phyloP scores from a whole-genome alignment of 352 stramenopile species.

The Phytophthora tubulina region DNA sequence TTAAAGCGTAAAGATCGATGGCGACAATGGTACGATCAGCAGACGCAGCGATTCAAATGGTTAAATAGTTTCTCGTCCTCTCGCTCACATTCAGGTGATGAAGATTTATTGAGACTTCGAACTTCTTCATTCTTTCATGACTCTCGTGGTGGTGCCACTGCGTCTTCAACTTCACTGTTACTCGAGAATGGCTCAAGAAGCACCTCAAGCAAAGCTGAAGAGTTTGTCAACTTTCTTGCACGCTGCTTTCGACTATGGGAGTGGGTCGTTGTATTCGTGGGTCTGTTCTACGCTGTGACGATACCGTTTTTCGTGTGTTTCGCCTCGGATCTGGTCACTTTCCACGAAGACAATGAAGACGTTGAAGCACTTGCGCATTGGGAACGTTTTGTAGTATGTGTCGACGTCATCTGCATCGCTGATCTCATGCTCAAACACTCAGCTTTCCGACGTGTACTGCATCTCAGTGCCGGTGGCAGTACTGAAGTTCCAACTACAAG shows the following conservation, averaged over 20 bases:
- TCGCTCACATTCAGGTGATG: not conserved
- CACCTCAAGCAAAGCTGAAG: constrained; percentile 45
- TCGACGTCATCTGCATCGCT: constrained; percentile 66
- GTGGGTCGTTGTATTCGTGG: constrained; percentile 55
- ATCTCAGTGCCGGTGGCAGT: constrained; percentile 35
- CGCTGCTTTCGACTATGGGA: constrained; percentile 70
- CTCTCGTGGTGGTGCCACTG: not conserved
- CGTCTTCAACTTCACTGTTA: constrained; percentile 16
- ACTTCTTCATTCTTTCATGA: constrained; percentile 24
- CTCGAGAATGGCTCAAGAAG: not conserved
- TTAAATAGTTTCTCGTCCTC: constrained; percentile 17
- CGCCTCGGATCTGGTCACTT: constrained; percentile 40
- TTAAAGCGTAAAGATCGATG: constrained; percentile 36
- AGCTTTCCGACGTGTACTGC: constrained; percentile 58
- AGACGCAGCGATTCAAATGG: constrained; percentile 17
- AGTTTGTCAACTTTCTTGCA: constrained; percentile 64
- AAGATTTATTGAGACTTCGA: not conserved
- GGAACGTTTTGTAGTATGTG: constrained; percentile 46
- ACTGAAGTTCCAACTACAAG: constrained; percentile 17
- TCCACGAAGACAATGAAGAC: constrained; percentile 21
- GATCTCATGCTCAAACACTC: constrained; percentile 67
- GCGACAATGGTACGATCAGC: constrained; percentile 10
- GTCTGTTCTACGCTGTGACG: constrained; percentile 64
- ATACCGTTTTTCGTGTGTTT: constrained; percentile 76
- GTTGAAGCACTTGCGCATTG: constrained; percentile 33